Conservation (phyloP, 768 basidiomycete species). For the Scleroderma bovista region DNA sequence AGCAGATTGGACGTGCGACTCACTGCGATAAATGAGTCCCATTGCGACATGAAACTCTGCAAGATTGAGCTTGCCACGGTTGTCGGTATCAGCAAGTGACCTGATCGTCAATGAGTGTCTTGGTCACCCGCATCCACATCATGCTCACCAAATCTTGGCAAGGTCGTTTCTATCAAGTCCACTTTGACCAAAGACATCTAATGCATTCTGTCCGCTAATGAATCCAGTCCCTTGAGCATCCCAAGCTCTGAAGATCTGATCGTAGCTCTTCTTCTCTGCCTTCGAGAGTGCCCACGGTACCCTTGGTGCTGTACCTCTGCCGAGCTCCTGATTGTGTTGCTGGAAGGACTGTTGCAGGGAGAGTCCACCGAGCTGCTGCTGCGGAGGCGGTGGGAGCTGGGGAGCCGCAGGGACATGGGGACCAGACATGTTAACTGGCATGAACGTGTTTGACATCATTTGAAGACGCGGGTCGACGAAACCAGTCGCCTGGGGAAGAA, state of each 20-base stretch:
- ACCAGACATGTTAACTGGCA: constrained; percentile 66
- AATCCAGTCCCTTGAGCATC: constrained; percentile 77
- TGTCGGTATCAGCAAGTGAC: constrained; percentile 88
- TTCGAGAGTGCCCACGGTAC: constrained; percentile 85
- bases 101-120: constrained; percentile 33
- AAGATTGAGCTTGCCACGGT: constrained; percentile 91
- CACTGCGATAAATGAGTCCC: constrained; percentile 95
- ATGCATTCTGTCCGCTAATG: constrained; percentile 76
- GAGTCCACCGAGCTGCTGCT: constrained; percentile 47
- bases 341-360: constrained; percentile 82
- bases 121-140: not conserved
- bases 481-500: constrained; percentile 74
- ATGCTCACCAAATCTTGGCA: constrained; percentile 83
- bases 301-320: constrained; percentile 58
- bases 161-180: constrained; percentile 86
- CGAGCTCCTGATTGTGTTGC: constrained; percentile 74
- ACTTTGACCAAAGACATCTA: constrained; percentile 93
- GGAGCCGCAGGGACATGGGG: constrained; percentile 58
- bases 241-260: constrained; percentile 97
- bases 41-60: constrained; percentile 98
- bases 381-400: constrained; percentile 52
- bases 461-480: constrained; percentile 77
- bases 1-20: constrained; percentile 27
- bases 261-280: constrained; percentile 93
- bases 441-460: constrained; percentile 89